Evolutionary conservation across 176 grass and related monocot species (phyloP), one percentile per base, ranked within the genome.

Genomic region (Elymus sibiricus): DNA sequence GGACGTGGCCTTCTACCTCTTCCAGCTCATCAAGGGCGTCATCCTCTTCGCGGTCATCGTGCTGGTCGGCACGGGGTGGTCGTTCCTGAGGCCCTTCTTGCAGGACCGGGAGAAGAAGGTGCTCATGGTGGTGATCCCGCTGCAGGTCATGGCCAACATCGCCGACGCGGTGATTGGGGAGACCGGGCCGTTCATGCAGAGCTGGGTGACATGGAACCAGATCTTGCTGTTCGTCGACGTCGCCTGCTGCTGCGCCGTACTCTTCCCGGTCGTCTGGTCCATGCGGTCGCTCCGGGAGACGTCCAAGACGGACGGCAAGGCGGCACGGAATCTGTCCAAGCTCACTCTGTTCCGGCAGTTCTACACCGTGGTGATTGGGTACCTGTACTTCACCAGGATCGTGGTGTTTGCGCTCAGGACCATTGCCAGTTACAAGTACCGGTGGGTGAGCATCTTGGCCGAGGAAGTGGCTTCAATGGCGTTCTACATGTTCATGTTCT

Each of bases 51-150:
- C 91, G 8, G 95, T 98, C 60, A 95, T 98, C 81, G 87, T 91
- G 59, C 87, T 98, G 21, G 89, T 98, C 53, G 91, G 95, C 74
- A 95, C 95, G 7, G 95, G 95, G 0, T 98, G 95, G 95, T 98
- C 95, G 47, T 95, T 98, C 89, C 49, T 98, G n/a, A 92, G 92
- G 83, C 95, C 95, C 0, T 93, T 98, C 88, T 44, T 98, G 82
- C 95, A 95, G 90, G 93, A 98, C 37, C 61, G 89, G 44, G 95
- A 98, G 89, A 98, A 94, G 93, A 95, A 94, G 89, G 93, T 98
- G 75, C 84, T 98, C 83, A 98, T 98, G 93, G 87, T 88, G 5
- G 95, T 98, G 81, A 94, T 98, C 83, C 95, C 95, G 38, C 95
- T 95, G 37, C 93, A 95, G 89, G 93, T 95, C 59, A 77, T 89